Evolutionary conservation across 331 rosid genomes (phyloP).

Genomic region (Malus hybrid): DNA sequence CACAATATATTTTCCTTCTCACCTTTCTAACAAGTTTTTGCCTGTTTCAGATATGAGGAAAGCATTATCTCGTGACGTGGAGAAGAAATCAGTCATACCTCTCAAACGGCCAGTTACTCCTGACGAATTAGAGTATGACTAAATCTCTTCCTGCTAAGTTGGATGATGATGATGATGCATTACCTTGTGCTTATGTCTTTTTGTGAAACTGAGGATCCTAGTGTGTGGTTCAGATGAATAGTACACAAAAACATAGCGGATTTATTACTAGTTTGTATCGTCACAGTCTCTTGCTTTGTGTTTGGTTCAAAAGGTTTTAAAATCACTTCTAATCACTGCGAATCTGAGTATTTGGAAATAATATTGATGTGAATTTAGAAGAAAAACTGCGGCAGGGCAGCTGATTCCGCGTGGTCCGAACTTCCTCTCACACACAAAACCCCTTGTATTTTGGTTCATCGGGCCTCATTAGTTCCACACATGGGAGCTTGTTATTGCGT

Average conservation of each 20-base stretch:
- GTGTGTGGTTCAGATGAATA: not conserved
- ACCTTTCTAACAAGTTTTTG: not conserved
- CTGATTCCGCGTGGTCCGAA: too few relatives aligned
- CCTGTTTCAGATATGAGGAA: slow-evolving; percentile 79
- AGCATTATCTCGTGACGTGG: slow-evolving; percentile 86
- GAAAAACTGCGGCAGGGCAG: too few relatives aligned
- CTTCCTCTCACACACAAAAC: too few relatives aligned
- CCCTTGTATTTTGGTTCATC: too few relatives aligned
- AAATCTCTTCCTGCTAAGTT: slow-evolving; percentile 3
- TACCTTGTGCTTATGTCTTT: not conserved
- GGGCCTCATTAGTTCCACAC: too few relatives aligned
- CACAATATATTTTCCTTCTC: not conserved
- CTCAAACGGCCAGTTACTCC: slow-evolving; percentile 89
- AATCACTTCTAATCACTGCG: too few relatives aligned
- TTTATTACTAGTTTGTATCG: not conserved
- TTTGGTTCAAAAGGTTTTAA: too few relatives aligned
- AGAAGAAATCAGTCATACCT: slow-evolving; percentile 80
- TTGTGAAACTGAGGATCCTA: not conserved
- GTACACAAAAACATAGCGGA: not conserved
- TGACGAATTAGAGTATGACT: slow-evolving; percentile 89
- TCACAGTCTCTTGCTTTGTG: too few relatives aligned
- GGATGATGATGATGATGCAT: slow-evolving; percentile 2
- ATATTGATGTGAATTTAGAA: too few relatives aligned
- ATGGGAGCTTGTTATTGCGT: not conserved
- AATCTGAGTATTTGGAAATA: too few relatives aligned